Evolutionary conservation across 805 yeast species (phyloP).

Genomic region (Lipomyces chichibuensis): DNA sequence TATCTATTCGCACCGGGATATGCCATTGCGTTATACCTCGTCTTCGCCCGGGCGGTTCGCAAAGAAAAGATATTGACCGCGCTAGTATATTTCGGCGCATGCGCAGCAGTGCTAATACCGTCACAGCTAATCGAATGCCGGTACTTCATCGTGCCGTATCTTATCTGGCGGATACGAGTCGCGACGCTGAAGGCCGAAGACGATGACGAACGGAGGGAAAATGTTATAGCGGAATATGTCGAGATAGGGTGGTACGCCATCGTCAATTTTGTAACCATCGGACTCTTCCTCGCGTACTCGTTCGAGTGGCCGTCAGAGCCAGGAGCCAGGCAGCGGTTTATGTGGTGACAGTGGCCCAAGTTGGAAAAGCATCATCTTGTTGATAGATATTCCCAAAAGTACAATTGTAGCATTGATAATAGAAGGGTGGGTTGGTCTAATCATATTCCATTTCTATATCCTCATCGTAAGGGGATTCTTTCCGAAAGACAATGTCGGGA

Average conservation of each 20-base stretch:
- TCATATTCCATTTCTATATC: not conserved
- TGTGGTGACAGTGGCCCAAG: slow-evolving; percentile 60
- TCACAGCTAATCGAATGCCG: slow-evolving; percentile 94
- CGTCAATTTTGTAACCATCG: slow-evolving; percentile 57
- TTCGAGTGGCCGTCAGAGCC: slow-evolving; percentile 71
- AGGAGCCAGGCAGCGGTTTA: slow-evolving; percentile 68
- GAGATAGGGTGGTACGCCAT: slow-evolving; percentile 57
- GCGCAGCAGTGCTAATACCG: slow-evolving; percentile 69
- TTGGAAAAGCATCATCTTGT: not conserved
- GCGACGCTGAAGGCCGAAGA: slow-evolving; percentile 37
- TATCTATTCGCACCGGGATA: slow-evolving; percentile 65
- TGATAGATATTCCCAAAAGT: not conserved
- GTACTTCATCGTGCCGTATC: slow-evolving; percentile 80
- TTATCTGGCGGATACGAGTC: slow-evolving; percentile 68
- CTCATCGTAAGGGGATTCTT: not conserved
- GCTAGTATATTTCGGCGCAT: slow-evolving; percentile 56
- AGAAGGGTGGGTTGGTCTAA: not conserved
- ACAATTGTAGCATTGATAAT: not conserved
- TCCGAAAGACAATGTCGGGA: slow-evolving; percentile 9
- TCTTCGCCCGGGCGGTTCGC: slow-evolving; percentile 40
- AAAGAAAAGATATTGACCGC: slow-evolving; percentile 17
- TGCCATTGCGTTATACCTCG: slow-evolving; percentile 53
- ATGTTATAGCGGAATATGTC: not conserved
- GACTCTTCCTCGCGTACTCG: slow-evolving; percentile 61
- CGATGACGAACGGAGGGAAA: slow-evolving; percentile 43